Percentiles rank a stretch among this genome's conserved stretches.
These are phyloP conservation scores for Cordyceps militaris DNA, from an alignment of 2,329 filamentous ascomycete species.

Conservation along the genomic window DNA sequence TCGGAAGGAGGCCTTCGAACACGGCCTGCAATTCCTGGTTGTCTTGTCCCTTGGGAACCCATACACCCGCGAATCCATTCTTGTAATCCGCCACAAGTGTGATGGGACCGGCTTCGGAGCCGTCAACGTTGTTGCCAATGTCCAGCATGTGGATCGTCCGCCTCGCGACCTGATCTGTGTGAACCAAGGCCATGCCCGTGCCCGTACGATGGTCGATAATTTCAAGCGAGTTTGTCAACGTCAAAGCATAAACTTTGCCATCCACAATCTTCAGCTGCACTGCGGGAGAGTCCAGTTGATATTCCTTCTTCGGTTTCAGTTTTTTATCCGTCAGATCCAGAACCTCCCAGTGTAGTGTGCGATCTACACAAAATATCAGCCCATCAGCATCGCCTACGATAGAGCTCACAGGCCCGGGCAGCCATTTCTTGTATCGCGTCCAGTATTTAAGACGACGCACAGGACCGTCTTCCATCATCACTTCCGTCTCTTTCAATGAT, in stretches of 20 bases:
- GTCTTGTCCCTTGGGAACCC: constrained; percentile 38
- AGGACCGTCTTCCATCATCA: constrained; percentile 14
- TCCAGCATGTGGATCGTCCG: constrained; percentile 41
- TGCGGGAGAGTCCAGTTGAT: constrained; percentile 47
- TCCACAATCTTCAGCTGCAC: constrained; percentile 41
- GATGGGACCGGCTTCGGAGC: constrained; percentile 30
- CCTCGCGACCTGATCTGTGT: constrained; percentile 40
- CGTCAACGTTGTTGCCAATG: constrained; percentile 28
- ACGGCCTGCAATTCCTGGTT: constrained; percentile 38
- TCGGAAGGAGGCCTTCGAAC: constrained; percentile 50
- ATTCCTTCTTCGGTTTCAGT: constrained; percentile 39
- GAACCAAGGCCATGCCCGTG: constrained; percentile 33
- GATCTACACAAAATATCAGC: constrained; percentile 50
- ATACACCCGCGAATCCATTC: constrained; percentile 42
- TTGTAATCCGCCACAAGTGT: constrained; percentile 42
- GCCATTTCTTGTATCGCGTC: constrained; percentile 42
- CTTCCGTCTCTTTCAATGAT: constrained; percentile 32
- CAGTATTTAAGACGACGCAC: constrained; percentile 38
- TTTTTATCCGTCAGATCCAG: constrained; percentile 46
- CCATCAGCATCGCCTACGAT: constrained; percentile 48
- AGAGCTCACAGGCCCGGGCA: constrained; percentile 46
- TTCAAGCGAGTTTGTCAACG: constrained; percentile 47
- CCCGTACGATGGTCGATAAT: constrained; percentile 42
- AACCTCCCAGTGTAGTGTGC: constrained; percentile 47
- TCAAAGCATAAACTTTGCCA: constrained; percentile 45